Conservation (phyloP, 2,329 filamentous ascomycete genomes). For the Cercospora sp. region DNA sequence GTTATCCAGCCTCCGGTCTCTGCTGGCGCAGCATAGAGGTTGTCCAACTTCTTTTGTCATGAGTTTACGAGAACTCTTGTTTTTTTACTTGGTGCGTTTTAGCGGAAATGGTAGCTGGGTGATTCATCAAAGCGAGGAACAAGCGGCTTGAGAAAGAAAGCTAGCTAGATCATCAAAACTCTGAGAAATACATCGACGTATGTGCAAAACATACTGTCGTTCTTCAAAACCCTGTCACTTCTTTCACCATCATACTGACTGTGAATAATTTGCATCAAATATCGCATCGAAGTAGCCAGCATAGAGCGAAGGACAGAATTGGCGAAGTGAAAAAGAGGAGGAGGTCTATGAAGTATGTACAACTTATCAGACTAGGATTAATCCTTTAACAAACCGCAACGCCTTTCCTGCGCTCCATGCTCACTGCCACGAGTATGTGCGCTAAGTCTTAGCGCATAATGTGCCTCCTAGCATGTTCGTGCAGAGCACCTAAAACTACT, state of each 20-base stretch:
- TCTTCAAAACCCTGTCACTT: background rate
- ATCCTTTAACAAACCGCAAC: too few species aligned
- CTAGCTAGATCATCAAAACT: conserved; percentile 8
- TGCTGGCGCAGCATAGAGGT: conserved; percentile 72
- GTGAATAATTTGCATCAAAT: too few species aligned
- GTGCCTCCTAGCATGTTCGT: too few species aligned
- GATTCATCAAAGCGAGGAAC: background rate
- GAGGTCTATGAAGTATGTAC: too few species aligned
- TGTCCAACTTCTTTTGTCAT: background rate
- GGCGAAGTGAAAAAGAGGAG: too few species aligned
- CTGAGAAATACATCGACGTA: background rate
- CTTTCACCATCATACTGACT: too few species aligned
- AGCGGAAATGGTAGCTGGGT: conserved; percentile 20
- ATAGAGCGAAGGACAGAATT: too few species aligned
- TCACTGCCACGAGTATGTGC: background rate
- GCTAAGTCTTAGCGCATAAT: background rate
- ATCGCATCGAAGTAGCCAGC: too few species aligned
- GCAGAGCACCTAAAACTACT: too few species aligned
- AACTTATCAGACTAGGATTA: too few species aligned
- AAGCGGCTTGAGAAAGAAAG: conserved; percentile 6
- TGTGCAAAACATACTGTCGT: background rate
- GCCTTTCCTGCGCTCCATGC: background rate
- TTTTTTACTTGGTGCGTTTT: conserved; percentile 22
- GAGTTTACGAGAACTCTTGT: conserved; percentile 16
- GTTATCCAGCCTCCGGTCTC: conserved; percentile 75